These are phyloP conservation scores for Irpex sp. DNA, from an alignment of 1,284 basidiomycete genomes.

Conservation along the genomic window DNA sequence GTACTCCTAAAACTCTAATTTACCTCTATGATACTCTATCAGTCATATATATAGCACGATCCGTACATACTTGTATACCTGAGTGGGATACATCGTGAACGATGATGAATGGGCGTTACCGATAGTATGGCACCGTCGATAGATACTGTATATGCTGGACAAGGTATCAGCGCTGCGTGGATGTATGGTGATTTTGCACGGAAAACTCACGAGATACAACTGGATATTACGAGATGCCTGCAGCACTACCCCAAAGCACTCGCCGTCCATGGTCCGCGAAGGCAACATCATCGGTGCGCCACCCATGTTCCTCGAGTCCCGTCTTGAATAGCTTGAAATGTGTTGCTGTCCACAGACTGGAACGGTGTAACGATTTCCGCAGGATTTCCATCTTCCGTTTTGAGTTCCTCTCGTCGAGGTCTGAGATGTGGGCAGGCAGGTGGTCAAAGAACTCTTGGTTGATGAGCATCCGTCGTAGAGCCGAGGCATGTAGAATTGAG, in stretches of 20 bases:
- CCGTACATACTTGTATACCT: background rate
- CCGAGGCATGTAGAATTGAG: constrained; percentile 26
- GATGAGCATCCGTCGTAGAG: constrained; percentile 16
- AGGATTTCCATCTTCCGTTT: constrained; percentile 1
- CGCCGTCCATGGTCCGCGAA: constrained; percentile 28
- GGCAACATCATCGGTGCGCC: constrained; percentile 28
- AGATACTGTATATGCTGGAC: no score
- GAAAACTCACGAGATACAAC: background rate
- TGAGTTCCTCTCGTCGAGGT: background rate
- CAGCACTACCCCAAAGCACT: constrained; percentile 22
- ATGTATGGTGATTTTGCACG: background rate
- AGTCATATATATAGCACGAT: background rate
- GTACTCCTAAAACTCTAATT: background rate
- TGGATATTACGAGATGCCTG: background rate
- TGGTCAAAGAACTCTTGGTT: background rate
- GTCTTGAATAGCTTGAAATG: constrained; percentile 22
- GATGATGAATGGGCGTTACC: background rate
- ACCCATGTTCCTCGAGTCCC: constrained; percentile 21
- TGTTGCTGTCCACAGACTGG: constrained; percentile 14
- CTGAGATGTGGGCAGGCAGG: background rate
- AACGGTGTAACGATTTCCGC: background rate
- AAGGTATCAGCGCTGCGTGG: background rate
- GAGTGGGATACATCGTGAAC: background rate
- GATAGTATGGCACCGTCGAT: background rate
- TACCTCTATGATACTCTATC: background rate